Conservation (phyloP, 306 rosid species). For the Castanea crenata region DNA sequence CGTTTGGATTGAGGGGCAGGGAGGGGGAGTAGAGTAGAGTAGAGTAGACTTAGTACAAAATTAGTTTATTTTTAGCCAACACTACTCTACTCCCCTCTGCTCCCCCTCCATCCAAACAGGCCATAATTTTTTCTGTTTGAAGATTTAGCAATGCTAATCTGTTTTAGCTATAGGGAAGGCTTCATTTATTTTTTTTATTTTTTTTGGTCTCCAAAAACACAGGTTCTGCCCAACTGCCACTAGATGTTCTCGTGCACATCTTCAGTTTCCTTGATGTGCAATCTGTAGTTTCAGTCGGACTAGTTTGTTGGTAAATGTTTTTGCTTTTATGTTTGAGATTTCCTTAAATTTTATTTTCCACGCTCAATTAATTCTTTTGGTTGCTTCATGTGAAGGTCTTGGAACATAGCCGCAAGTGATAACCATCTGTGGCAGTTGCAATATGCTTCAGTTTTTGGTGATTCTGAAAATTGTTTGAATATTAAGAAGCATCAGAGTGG, state of each 20-base stretch:
- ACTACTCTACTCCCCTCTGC: no score
- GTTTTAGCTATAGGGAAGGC: neutral
- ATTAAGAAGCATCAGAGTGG: neutral
- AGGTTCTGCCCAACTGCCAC: slow-evolving; percentile 62
- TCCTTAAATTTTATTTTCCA: neutral
- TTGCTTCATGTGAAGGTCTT: slow-evolving; percentile 57
- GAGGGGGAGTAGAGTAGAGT: no score
- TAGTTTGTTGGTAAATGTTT: slow-evolving; percentile 60
- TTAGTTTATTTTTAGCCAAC: no score
- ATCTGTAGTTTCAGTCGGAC: slow-evolving; percentile 57
- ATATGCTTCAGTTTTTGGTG: slow-evolving; percentile 41
- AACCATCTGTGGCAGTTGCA: slow-evolving; percentile 66
- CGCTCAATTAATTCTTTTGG: slow-evolving; percentile 6
- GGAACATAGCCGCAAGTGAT: slow-evolving; percentile 83
- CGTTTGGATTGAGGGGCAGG: no score
- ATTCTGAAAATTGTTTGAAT: slow-evolving; percentile 24
- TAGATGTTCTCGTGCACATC: slow-evolving; percentile 65
- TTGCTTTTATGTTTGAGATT: slow-evolving; percentile 14
- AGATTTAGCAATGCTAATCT: neutral
- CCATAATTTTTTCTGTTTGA: neutral
- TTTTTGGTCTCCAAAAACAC: slow-evolving; percentile 2
- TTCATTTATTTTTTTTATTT: neutral
- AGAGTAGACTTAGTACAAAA: no score
- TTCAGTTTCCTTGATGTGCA: slow-evolving; percentile 69
- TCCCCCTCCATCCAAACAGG: no score